These are phyloP conservation scores for Coprinopsis cinerea DNA, from an alignment of 768 basidiomycete species.

Conservation along the genomic window DNA sequence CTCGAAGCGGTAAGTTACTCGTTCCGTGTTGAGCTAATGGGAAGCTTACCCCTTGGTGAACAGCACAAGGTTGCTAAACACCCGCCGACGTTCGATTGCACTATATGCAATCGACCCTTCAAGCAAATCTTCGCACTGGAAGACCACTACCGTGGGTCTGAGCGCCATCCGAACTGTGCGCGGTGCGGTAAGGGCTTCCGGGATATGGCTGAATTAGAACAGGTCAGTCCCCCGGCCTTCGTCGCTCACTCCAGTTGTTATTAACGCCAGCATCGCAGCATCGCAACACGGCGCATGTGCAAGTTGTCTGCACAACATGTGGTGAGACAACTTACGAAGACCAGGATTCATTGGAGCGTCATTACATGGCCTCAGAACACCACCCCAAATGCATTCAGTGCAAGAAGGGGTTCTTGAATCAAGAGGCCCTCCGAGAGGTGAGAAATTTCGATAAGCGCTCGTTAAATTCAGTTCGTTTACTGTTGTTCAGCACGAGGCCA, in stretches of 20 bases:
- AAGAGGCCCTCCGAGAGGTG: constrained; percentile 31
- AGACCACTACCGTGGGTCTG: constrained; percentile 41
- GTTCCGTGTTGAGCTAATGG: background rate
- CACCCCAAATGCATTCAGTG: constrained; percentile 44
- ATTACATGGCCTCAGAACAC: constrained; percentile 33
- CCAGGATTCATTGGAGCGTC: constrained; percentile 28
- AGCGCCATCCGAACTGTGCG: constrained; percentile 39
- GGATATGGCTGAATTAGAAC: constrained; percentile 26
- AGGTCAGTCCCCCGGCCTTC: constrained; percentile 21
- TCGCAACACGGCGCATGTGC: constrained; percentile 29
- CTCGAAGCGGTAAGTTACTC: constrained; percentile 33
- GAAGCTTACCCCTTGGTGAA: constrained; percentile 1
- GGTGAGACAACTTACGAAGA: constrained; percentile 32
- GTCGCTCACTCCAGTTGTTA: background rate
- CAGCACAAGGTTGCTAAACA: constrained; percentile 39
- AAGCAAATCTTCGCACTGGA: constrained; percentile 32
- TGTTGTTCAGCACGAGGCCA: background rate
- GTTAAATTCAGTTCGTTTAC: no score
- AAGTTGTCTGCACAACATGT: constrained; percentile 31
- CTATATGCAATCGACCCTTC: constrained; percentile 26
- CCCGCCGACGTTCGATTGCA: constrained; percentile 38
- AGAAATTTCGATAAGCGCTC: constrained; percentile 6
- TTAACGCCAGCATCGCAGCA: constrained; percentile 27
- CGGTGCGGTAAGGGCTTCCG: constrained; percentile 39
- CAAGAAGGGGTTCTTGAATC: constrained; percentile 34